Evolutionary conservation across 148 eudicot species (phyloP), one percentile per base, ranked within the genome.

Genomic region (Suaeda aralocaspica): DNA sequence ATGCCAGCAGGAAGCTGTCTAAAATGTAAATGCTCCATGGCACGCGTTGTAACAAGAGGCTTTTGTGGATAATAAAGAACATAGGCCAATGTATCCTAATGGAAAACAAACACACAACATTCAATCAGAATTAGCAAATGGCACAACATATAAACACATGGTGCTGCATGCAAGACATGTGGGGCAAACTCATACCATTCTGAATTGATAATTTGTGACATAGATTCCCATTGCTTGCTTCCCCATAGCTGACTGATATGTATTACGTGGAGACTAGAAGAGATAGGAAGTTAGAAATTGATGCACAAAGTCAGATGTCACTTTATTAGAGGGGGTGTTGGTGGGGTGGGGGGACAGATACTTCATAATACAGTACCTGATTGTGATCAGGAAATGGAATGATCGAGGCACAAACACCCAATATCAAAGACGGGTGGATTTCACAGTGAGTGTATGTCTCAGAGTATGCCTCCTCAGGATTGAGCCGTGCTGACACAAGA

Each of bases 201-300:
- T 84, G 66, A 94, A 91, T 77, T 94, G 99, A 77, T 89, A 94
- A 81, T 94, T 94, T 53, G 99, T 94, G 80, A 94, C 97, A 71
- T 94, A 94, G 19, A 94, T 94, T 5, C 99, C 99, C 99, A 94
- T 94, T 24, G 99, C 99, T 80, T 94, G 99, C 81, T 94, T 94
- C 58, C 99, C 99, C 99, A 94, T 94, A 80, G 99, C 99, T 44
- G 99, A 94, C 83, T 94, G 99, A 76, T 94, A 94, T 1, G 99
- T 94, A 78, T 94, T 94, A 87, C 97, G 99, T 59, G 99, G 99
- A 50, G 99, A 94, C 99, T 94, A 78, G 8, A 68, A 75, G 49
- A 52, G 22, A 73, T 67, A 62, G 66, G 25, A 78, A 67, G 58
- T 81, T 24, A 83, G 75, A 22, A 55, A 62, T 55, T 57, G 26